Evolutionary conservation across 1,139 yeast genomes (phyloP), one percentile per base, ranked within the genome.

Genomic region (Meyerozyma elateridarum): DNA sequence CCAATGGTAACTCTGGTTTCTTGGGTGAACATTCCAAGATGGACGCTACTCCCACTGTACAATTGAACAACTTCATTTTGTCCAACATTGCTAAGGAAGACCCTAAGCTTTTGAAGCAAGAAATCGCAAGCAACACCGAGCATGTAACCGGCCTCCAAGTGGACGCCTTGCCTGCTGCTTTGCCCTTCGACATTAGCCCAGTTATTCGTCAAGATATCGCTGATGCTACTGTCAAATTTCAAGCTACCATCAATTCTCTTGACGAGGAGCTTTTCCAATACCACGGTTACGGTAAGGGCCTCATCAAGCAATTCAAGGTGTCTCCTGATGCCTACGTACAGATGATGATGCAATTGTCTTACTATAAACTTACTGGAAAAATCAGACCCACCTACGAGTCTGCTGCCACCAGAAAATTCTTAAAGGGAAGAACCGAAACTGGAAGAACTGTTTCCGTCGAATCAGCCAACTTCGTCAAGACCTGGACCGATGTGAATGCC

Each of bases 1-100:
- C 79, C 43, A 88, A 87, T 56, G 96, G 95, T 41, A 71, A 79
- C 45, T 85, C 96, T 14, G 97, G 96, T 1, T 89, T 88, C 67
- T 64, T 88, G 54, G 97, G 95, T 40, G 98, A 91, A 64, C 98
- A 91, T 65, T 87, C 96, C 20, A 84, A 77, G 70, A 91, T 91
- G 97, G 98, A 91, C 59, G 98, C 97, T 41, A 87, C 96, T 14
- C 96, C 96, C 50, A 91, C 96, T 22, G 79, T 85, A 49, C 80
- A 89, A 49, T 64, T 91, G 63, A 89, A 89, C 61, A 89, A 87
- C 61, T 79, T 71, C 52, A 71, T 89, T 31, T 70, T 79, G 45
- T 70, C 70, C 34, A 74, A 76, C 47, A 63, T 85, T 40, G 42
- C 57, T 42, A 71, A 77, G 55, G 67, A 51, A 46, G 59, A 52